phyloP scores from a whole-genome alignment of 2,329 filamentous ascomycete genomes.

The Sphaerostilbella broomeana region DNA sequence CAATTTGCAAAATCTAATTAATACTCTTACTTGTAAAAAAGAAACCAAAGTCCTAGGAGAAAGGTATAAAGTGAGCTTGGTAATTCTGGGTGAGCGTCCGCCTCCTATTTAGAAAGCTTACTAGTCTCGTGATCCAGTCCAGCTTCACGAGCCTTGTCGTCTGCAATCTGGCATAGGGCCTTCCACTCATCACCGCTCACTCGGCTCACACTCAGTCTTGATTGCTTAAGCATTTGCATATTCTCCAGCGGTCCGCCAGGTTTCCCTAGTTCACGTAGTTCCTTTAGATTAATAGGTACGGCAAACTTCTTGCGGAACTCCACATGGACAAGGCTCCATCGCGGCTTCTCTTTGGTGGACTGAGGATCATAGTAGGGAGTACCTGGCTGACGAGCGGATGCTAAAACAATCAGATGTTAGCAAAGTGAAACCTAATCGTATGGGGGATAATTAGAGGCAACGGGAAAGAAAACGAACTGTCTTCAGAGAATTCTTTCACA shows the following conservation, averaged over 20 bases:
- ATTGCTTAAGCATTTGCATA: slow-evolving; percentile 79
- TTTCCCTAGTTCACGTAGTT: slow-evolving; percentile 60
- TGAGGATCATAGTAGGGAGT: slow-evolving; percentile 76
- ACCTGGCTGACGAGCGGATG: slow-evolving; percentile 26
- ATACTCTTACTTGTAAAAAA: too few species aligned
- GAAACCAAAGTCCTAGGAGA: too few species aligned
- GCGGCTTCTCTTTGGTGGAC: slow-evolving; percentile 49
- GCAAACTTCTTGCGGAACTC: slow-evolving; percentile 78
- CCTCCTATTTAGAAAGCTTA: slow-evolving; percentile 4
- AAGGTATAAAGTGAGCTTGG: too few species aligned
- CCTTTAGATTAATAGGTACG: slow-evolving; percentile 61
- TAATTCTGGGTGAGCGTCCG: too few species aligned
- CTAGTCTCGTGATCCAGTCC: slow-evolving; percentile 31
- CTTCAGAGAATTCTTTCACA: slow-evolving; percentile 73
- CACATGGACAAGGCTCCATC: slow-evolving; percentile 85
- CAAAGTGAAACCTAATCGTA: slow-evolving; percentile 5
- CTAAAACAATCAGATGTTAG: slow-evolving; percentile 18
- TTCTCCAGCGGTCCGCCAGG: slow-evolving; percentile 53
- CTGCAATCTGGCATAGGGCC: slow-evolving; percentile 49
- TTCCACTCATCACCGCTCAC: slow-evolving; percentile 61
- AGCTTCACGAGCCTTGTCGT: slow-evolving; percentile 34
- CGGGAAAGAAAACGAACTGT: slow-evolving; percentile 46
- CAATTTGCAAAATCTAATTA: too few species aligned
- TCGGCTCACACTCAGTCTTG: slow-evolving; percentile 72
- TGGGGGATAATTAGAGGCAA: background rate